A percentile compares a stretch with the other conserved stretches of the same genome.
phyloP scores from a whole-genome alignment of 2,329 filamentous ascomycete species.

The Cadophora sp. region DNA sequence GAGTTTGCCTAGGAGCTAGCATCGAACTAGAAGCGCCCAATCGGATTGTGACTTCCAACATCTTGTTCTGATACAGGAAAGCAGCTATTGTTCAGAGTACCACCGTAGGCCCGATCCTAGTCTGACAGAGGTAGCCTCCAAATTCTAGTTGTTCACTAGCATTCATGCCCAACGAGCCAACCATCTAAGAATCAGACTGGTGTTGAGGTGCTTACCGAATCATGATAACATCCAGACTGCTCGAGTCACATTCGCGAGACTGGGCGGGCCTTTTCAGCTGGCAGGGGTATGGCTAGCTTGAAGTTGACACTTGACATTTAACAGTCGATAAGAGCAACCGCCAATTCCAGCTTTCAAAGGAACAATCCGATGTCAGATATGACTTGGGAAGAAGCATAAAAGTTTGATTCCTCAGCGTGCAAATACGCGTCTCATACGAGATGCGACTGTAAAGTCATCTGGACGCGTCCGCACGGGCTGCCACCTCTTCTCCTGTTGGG shows the following conservation, averaged over 20 bases:
- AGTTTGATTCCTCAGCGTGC: conserved; percentile 5
- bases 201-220: neutral
- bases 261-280: neutral
- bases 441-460: neutral
- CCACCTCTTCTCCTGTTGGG: neutral
- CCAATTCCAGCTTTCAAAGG: neutral
- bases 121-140: neutral
- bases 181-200: neutral
- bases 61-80: neutral
- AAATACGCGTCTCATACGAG: conserved; percentile 20
- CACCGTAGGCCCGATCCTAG: neutral
- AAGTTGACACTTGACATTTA: neutral
- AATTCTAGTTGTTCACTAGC: neutral
- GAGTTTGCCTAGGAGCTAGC: neutral
- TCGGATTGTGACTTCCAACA: neutral
- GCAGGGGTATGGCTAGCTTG: neutral
- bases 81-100: neutral
- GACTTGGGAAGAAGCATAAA: neutral
- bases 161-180: neutral
- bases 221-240: neutral
- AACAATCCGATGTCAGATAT: neutral
- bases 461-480: neutral
- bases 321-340: neutral
- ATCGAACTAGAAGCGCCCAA: conserved; percentile 2
- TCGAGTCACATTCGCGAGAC: conserved; percentile 14